phyloP scores from a whole-genome alignment of 2,329 filamentous ascomycete genomes.

The Fusarium kyushuense region DNA sequence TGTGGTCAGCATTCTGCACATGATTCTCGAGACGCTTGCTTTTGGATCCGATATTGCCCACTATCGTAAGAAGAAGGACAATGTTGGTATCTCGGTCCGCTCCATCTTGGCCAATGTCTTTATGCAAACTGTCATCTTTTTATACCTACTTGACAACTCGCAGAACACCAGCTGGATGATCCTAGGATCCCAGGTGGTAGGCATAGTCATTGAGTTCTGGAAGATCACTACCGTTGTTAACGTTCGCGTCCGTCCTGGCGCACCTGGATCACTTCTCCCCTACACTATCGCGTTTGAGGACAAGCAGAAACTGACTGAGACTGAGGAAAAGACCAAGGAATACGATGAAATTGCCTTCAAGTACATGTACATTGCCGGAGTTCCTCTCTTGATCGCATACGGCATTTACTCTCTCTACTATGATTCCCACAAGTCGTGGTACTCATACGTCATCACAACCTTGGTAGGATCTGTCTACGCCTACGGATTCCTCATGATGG shows the following conservation, averaged over 20 bases:
- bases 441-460: slow-evolving; percentile 94
- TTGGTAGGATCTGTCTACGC: slow-evolving; percentile 97
- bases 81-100: slow-evolving; percentile 94
- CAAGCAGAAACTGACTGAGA: slow-evolving; percentile 95
- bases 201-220: slow-evolving; percentile 79
- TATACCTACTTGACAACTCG: slow-evolving; percentile 97
- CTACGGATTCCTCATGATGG: slow-evolving; percentile 99
- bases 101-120: slow-evolving; percentile 97
- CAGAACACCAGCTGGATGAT: slow-evolving; percentile 99
- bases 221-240: slow-evolving; percentile 97
- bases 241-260: slow-evolving; percentile 79
- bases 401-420: slow-evolving; percentile 92
- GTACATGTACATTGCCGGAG: slow-evolving; percentile 93
- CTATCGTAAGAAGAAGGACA: slow-evolving; percentile 99
- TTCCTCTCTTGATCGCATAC: slow-evolving; percentile 89
- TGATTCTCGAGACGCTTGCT: slow-evolving; percentile 94
- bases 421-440: slow-evolving; percentile 97
- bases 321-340: slow-evolving; percentile 97
- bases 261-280: slow-evolving; percentile 77
- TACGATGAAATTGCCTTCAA: slow-evolving; percentile 98
- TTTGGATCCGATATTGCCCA: slow-evolving; percentile 98
- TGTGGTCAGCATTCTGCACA: slow-evolving; percentile 87
- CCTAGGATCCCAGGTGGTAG: slow-evolving; percentile 88
- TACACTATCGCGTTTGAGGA: slow-evolving; percentile 90
- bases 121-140: slow-evolving; percentile 96